A percentile compares a stretch with the other conserved stretches of the same genome.
These are phyloP conservation scores for Warburgia ugandensis DNA, from an alignment of 164 flowering plant species.

Conservation along the genomic window DNA sequence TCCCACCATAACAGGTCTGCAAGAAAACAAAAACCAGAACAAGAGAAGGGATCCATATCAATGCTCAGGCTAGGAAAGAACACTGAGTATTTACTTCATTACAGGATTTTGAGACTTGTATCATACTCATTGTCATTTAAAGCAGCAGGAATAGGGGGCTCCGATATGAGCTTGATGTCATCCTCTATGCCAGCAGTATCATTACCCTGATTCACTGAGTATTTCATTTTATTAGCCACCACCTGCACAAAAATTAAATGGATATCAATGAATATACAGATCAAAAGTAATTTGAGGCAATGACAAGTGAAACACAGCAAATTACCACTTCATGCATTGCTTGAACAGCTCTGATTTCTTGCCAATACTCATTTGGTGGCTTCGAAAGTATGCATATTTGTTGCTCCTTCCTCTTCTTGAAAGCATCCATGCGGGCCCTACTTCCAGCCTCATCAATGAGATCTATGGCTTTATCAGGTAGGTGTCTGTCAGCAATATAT, in stretches of 20 bases:
- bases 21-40: slow-evolving; percentile 8
- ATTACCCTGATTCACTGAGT: slow-evolving; percentile 7
- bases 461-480: slow-evolving; percentile 95
- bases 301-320: too few relatives aligned
- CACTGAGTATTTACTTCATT: slow-evolving; percentile 8
- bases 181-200: slow-evolving; percentile 20
- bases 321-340: slow-evolving; percentile 77
- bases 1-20: slow-evolving; percentile 53
- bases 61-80: too few relatives aligned
- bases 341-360: slow-evolving; percentile 70
- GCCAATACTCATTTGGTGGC: slow-evolving; percentile 77
- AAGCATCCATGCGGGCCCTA: slow-evolving; percentile 67
- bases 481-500: slow-evolving; percentile 73
- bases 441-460: slow-evolving; percentile 95
- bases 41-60: slow-evolving; percentile 8
- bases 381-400: slow-evolving; percentile 48
- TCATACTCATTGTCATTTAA: slow-evolving; percentile 46
- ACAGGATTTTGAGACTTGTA: slow-evolving; percentile 5
- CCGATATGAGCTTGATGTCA: slow-evolving; percentile 19
- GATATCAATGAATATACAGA: too few relatives aligned
- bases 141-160: slow-evolving; percentile 24
- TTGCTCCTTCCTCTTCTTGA: slow-evolving; percentile 48
- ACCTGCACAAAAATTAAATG: slow-evolving; percentile 46
- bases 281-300: too few relatives aligned
- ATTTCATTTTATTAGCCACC: slow-evolving; percentile 34